Conservation (phyloP, 495 filamentous ascomycete species). For the Bacidia gigantensis region DNA sequence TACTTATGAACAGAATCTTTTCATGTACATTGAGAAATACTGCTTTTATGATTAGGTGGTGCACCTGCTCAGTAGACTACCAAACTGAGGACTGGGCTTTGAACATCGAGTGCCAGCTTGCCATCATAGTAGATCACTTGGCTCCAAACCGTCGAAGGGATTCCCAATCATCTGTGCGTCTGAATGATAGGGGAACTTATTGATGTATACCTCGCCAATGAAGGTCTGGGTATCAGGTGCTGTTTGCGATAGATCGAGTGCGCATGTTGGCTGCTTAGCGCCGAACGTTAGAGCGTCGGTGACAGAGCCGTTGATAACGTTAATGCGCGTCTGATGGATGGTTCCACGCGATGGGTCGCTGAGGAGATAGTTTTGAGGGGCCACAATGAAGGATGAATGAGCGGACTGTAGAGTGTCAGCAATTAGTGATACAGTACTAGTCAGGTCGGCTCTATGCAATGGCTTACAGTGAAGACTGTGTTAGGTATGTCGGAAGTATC, state of each 20-base stretch:
- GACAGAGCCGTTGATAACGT: slow-evolving; percentile 25
- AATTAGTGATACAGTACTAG: not conserved
- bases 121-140: no score
- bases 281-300: slow-evolving; percentile 28
- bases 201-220: not conserved
- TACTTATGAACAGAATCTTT: no score
- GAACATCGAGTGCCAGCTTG: no score
- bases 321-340: slow-evolving; percentile 29
- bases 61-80: no score
- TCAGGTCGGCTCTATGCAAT: not conserved
- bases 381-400: slow-evolving; percentile 30
- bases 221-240: not conserved
- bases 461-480: slow-evolving; percentile 29
- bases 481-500: slow-evolving; percentile 42
- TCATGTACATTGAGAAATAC: no score
- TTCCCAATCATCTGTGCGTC: not conserved
- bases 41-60: no score
- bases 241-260: not conserved
- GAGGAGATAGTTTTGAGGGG: slow-evolving; percentile 34
- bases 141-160: not conserved
- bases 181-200: not conserved
- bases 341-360: slow-evolving; percentile 22
- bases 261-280: slow-evolving; percentile 12
- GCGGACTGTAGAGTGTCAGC: slow-evolving; percentile 20
- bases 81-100: no score